Conservation (phyloP, 768 basidiomycete species). For the Psilocybe sp. region DNA sequence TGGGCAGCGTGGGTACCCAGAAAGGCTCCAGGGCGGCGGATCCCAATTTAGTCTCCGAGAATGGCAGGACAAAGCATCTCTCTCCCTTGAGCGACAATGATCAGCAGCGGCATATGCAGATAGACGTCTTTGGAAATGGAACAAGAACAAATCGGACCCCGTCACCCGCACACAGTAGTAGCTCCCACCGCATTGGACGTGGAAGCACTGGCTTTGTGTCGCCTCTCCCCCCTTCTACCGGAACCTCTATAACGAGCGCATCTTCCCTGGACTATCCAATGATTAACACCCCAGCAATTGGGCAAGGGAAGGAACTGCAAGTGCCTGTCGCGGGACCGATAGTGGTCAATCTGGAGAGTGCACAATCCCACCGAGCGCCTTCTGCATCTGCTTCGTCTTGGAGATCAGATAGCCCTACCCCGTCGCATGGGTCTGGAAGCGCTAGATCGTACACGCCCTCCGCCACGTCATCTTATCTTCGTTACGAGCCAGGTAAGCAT, state of each 20-base stretch:
- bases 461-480: constrained; percentile 38
- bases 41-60: constrained; percentile 10
- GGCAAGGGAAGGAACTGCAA: constrained; percentile 56
- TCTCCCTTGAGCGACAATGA: too few species aligned
- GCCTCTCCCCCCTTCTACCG: constrained; percentile 15
- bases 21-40: constrained; percentile 13
- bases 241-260: constrained; percentile 13
- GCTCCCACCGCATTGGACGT: too few species aligned
- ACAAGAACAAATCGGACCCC: constrained; percentile 13
- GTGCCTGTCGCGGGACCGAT: constrained; percentile 63
- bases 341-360: constrained; percentile 41
- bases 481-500: constrained; percentile 58
- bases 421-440: constrained; percentile 13
- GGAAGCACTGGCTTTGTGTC: background rate
- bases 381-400: constrained; percentile 14
- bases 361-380: constrained; percentile 13
- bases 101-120: too few species aligned
- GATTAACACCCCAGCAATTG: constrained; percentile 60
- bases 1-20: constrained; percentile 42
- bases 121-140: too few species aligned
- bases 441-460: constrained; percentile 23
- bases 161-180: constrained; percentile 13
- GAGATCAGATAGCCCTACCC: constrained; percentile 19
- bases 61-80: constrained; percentile 6
- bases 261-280: constrained; percentile 25